These are phyloP conservation scores for Dichotomocladium elegans DNA, from an alignment of 371 early-diverging fungal genomes.

Conservation along the genomic window DNA sequence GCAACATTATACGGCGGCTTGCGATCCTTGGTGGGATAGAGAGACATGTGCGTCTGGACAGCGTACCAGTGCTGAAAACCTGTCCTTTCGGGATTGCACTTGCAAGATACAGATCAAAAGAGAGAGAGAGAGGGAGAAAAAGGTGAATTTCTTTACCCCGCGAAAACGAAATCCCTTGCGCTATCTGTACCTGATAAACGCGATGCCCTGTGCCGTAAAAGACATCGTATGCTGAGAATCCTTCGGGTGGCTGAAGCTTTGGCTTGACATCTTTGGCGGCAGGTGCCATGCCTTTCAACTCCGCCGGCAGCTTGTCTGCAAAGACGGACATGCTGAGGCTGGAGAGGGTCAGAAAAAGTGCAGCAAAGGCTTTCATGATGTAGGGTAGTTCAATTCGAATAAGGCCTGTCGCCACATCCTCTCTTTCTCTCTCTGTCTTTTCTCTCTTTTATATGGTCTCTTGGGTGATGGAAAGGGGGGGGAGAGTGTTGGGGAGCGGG, in stretches of 20 bases:
- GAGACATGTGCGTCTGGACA: constrained; percentile 36
- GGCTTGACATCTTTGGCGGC: constrained; percentile 21
- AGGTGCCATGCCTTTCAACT: constrained; percentile 20
- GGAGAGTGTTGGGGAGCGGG: not conserved
- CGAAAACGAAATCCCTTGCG: no score
- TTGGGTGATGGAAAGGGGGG: not conserved
- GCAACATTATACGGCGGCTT: constrained; percentile 26
- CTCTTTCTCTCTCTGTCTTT: no score
- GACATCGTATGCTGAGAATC: constrained; percentile 28
- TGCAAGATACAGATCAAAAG: no score
- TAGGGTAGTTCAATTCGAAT: no score
- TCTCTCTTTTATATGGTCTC: no score
- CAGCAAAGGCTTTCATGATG: constrained; percentile 5
- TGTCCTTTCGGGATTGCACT: constrained; percentile 36
- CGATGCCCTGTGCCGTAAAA: constrained; percentile 35
- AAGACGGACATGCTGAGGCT: constrained; percentile 1
- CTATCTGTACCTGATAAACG: no score
- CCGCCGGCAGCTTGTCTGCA: constrained; percentile 18
- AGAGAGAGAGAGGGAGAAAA: no score
- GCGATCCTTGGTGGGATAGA: constrained; percentile 28
- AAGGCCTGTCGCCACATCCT: no score
- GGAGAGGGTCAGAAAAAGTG: not conserved
- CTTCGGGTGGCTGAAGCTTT: constrained; percentile 27
- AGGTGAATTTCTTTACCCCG: no score
- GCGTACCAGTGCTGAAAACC: constrained; percentile 40